These are phyloP conservation scores for Lanmaoa pseudosensibilis DNA, from an alignment of 768 basidiomycete species.

Conservation along the genomic window DNA sequence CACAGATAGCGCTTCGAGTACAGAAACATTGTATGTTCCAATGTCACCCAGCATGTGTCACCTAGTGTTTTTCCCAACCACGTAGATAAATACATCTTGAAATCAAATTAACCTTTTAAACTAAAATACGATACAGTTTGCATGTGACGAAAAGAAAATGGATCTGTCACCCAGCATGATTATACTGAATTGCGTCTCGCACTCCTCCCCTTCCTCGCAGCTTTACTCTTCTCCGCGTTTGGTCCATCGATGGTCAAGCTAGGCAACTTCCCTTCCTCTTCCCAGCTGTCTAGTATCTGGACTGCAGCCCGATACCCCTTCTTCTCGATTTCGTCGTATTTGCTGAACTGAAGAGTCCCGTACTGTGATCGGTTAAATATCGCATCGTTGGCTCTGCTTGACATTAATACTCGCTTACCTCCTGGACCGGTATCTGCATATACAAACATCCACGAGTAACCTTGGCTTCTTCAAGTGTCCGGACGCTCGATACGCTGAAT, in stretches of 20 bases:
- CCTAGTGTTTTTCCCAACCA: constrained; percentile 5
- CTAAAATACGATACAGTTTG: background rate
- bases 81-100: constrained; percentile 24
- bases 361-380: constrained; percentile 49
- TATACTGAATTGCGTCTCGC: constrained; percentile 74
- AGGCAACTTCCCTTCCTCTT: constrained; percentile 82
- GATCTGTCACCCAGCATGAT: background rate
- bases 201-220: constrained; percentile 65
- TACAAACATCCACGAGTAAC: constrained; percentile 85
- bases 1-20: constrained; percentile 19
- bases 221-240: constrained; percentile 43
- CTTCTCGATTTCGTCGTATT: constrained; percentile 84
- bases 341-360: constrained; percentile 86
- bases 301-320: constrained; percentile 77
- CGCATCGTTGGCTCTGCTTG: background rate
- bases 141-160: background rate
- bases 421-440: constrained; percentile 92
- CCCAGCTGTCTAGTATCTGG: constrained; percentile 72
- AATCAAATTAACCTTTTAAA: background rate
- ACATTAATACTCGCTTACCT: constrained; percentile 48
- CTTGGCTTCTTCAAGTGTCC: constrained; percentile 95
- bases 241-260: constrained; percentile 65
- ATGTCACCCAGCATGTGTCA: constrained; percentile 18
- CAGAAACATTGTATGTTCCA: constrained; percentile 21
- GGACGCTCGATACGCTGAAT: constrained; percentile 88